Evolutionary conservation across 2,329 filamentous ascomycete genomes (phyloP).

Genomic region (Cadophora sp.): DNA sequence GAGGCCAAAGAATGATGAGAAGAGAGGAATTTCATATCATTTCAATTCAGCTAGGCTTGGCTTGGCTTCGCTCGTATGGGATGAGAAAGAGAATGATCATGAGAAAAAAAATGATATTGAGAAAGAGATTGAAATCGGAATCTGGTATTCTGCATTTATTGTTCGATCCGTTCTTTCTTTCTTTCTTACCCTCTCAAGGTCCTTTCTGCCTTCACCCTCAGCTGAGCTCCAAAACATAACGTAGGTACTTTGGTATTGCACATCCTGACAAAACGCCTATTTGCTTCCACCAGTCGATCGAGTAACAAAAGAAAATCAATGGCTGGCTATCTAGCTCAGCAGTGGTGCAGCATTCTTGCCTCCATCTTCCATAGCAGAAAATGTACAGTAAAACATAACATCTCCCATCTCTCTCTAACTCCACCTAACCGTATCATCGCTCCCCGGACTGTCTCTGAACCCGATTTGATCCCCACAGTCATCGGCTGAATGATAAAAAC

Average conservation of each 20-base stretch:
- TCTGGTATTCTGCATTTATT: too few relatives aligned
- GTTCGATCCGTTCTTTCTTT: too few relatives aligned
- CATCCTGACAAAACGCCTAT: slow-evolving; percentile 13
- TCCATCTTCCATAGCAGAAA: neutral
- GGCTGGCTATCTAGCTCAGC: slow-evolving; percentile 7
- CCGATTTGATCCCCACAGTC: neutral
- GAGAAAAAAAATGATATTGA: too few relatives aligned
- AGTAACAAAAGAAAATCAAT: neutral
- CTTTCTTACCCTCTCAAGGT: too few relatives aligned
- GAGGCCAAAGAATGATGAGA: too few relatives aligned
- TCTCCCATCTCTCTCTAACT: neutral
- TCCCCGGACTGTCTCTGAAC: neutral
- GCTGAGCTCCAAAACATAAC: neutral
- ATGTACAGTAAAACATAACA: slow-evolving; percentile 5
- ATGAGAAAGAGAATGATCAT: too few relatives aligned
- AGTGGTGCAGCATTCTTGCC: neutral
- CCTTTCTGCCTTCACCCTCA: too few relatives aligned
- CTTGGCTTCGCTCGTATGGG: too few relatives aligned
- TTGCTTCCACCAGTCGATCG: neutral
- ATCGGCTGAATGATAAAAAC: neutral
- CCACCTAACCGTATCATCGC: neutral
- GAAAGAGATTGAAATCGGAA: too few relatives aligned
- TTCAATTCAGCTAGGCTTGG: too few relatives aligned
- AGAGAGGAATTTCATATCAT: too few relatives aligned
- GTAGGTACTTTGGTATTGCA: neutral